Evolutionary conservation across 2,329 filamentous ascomycete species (phyloP).

Genomic region (Seiridium cupressi): DNA sequence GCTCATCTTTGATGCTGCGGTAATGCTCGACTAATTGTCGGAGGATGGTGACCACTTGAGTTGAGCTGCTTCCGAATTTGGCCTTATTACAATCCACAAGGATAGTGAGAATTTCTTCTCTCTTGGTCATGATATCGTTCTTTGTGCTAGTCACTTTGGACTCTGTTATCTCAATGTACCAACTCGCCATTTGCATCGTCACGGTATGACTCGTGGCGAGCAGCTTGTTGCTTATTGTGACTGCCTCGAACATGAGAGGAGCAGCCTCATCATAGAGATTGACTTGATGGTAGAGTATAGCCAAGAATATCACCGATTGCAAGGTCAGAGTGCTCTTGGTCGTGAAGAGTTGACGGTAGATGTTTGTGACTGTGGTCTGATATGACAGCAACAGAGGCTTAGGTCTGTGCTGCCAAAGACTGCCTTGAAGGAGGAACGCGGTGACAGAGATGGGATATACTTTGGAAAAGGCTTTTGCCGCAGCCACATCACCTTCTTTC

Average conservation of each 20-base stretch:
- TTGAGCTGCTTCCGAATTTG: slow-evolving; percentile 6
- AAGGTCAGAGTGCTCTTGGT: slow-evolving; percentile 12
- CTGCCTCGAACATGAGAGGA: slow-evolving; percentile 14
- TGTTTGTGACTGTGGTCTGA: slow-evolving; percentile 24
- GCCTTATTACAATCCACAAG: slow-evolving; percentile 9
- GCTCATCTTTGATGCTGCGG: slow-evolving; percentile 1
- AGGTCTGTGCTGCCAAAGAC: slow-evolving; percentile 21
- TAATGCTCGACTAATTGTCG: slow-evolving; percentile 6
- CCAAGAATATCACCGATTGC: slow-evolving; percentile 17
- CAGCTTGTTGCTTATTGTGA: slow-evolving; percentile 9
- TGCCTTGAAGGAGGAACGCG: slow-evolving; percentile 12
- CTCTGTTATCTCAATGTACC: slow-evolving; percentile 14
- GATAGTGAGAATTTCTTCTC: slow-evolving; percentile 5
- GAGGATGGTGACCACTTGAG: neutral
- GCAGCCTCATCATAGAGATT: slow-evolving; percentile 5
- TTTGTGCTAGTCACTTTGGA: neutral
- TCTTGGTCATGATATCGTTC: slow-evolving; percentile 8
- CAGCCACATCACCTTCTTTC: slow-evolving; percentile 8
- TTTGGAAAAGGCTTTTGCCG: slow-evolving; percentile 12
- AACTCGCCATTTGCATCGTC: slow-evolving; percentile 13
- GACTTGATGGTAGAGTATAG: slow-evolving; percentile 14
- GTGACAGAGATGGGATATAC: slow-evolving; percentile 10
- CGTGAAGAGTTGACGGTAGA: slow-evolving; percentile 29
- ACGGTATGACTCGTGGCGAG: slow-evolving; percentile 8
- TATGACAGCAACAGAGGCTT: slow-evolving; percentile 27